Evolutionary conservation across 2,329 filamentous ascomycete genomes (phyloP).

Genomic region (Cyphellophora attinorum): DNA sequence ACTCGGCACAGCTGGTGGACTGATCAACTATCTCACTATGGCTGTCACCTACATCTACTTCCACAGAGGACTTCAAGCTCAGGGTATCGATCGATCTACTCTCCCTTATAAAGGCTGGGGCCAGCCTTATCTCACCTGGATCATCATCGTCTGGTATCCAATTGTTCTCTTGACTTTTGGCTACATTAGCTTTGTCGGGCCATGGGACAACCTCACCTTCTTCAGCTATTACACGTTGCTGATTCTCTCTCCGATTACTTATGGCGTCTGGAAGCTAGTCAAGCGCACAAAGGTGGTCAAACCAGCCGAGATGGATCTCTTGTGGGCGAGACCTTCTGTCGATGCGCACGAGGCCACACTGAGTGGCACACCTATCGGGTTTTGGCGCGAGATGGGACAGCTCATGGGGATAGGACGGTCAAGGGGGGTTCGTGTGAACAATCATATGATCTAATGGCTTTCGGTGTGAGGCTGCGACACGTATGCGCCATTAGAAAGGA

Average conservation of each 20-base stretch:
- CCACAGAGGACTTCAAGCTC: conserved; percentile 43
- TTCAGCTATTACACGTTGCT: conserved; percentile 57
- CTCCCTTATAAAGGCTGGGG: conserved; percentile 51
- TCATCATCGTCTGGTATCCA: conserved; percentile 18
- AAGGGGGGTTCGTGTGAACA: too few species aligned
- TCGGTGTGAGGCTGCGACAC: too few species aligned
- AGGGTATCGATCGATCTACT: conserved; percentile 41
- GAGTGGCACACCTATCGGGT: conserved; percentile 31
- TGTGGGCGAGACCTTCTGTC: conserved; percentile 51
- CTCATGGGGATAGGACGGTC: too few species aligned
- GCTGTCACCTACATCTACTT: conserved; percentile 49
- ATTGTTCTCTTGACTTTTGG: conserved; percentile 37
- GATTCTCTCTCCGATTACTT: conserved; percentile 45
- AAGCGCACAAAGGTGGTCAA: conserved; percentile 48
- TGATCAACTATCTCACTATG: conserved; percentile 55
- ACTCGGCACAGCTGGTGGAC: conserved; percentile 23
- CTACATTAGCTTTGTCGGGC: conserved; percentile 50
- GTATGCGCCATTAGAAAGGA: too few species aligned
- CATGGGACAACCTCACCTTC: conserved; percentile 54
- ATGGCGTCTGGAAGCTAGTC: conserved; percentile 53
- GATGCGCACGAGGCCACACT: conserved; percentile 50
- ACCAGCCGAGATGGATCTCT: conserved; percentile 48
- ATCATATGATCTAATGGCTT: too few species aligned
- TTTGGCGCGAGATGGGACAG: conserved; percentile 17
- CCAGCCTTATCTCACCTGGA: conserved; percentile 46